A percentile compares a stretch with the other conserved stretches of the same genome.
Evolutionary conservation across 2,329 filamentous ascomycete genomes (phyloP).

Genomic region (Xylaria polymorpha): DNA sequence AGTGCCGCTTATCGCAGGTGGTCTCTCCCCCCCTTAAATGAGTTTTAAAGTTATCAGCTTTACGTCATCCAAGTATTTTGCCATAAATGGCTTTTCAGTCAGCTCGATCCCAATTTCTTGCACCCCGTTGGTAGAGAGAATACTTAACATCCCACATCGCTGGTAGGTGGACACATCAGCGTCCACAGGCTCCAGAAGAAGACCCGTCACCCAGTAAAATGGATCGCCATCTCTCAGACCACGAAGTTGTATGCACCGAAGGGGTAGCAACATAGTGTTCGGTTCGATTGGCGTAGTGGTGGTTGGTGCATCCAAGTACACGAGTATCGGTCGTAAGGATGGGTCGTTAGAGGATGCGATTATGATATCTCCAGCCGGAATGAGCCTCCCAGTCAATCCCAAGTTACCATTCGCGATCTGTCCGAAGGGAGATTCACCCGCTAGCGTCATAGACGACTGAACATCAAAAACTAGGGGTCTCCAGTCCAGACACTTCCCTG

Average conservation of each 20-base stretch:
- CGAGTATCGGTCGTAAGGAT: background rate
- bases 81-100: background rate
- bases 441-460: background rate
- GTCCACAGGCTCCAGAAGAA: constrained; percentile 2
- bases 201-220: constrained; percentile 13
- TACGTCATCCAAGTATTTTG: background rate
- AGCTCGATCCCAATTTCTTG: constrained; percentile 8
- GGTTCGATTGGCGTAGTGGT: background rate
- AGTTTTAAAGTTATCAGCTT: background rate
- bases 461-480: background rate
- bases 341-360: background rate
- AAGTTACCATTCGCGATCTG: background rate
- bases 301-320: background rate
- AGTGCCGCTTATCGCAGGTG: too few species aligned
- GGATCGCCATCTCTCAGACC: background rate
- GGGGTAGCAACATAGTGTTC: constrained; percentile 2
- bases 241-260: constrained; percentile 12
- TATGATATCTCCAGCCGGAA: background rate
- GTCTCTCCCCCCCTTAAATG: background rate
- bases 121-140: background rate
- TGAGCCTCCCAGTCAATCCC: background rate
- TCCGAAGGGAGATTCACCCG: background rate
- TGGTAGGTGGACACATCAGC: background rate
- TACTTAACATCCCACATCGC: constrained; percentile 17
- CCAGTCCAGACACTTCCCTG: constrained; percentile 7